Conservation (phyloP, 768 basidiomycete genomes). For the Xerocomus potaroensis region DNA sequence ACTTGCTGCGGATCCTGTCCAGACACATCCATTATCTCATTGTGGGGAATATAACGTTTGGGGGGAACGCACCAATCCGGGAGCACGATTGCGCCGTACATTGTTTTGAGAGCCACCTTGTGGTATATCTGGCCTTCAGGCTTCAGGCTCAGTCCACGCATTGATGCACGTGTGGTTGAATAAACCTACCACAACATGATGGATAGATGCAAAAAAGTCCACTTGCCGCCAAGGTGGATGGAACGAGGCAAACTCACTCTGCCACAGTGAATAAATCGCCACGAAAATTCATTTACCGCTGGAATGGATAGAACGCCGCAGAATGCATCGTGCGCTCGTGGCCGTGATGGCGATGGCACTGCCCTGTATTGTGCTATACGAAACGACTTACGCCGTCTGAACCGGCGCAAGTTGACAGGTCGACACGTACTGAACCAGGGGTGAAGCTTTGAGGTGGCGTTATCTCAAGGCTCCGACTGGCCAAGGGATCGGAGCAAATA, state of each 20-base stretch:
- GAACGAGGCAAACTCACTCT: background rate
- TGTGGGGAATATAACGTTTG: slow-evolving; percentile 25
- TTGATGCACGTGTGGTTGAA: slow-evolving; percentile 8
- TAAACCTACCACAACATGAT: background rate
- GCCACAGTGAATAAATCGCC: background rate
- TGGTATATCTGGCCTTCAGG: too few relatives aligned
- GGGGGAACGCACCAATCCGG: slow-evolving; percentile 12
- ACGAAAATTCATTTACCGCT: background rate
- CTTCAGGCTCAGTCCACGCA: background rate
- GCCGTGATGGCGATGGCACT: background rate
- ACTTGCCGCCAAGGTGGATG: background rate
- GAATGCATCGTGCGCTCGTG: background rate
- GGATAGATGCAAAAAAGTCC: background rate
- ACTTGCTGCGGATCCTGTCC: slow-evolving; percentile 12
- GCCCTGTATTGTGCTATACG: slow-evolving; percentile 4
- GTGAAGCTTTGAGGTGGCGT: slow-evolving; percentile 1
- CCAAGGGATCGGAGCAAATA: slow-evolving; percentile 1
- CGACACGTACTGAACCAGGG: too few relatives aligned
- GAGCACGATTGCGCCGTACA: slow-evolving; percentile 16
- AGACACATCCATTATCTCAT: slow-evolving; percentile 18
- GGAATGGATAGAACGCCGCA: background rate
- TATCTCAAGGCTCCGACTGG: background rate
- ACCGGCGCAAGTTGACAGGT: slow-evolving; percentile 4
- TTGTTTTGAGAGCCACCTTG: slow-evolving; percentile 1
- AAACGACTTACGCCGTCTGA: background rate